Evolutionary conservation across 805 yeast genomes (phyloP).

Genomic region (Candida succiphila): DNA sequence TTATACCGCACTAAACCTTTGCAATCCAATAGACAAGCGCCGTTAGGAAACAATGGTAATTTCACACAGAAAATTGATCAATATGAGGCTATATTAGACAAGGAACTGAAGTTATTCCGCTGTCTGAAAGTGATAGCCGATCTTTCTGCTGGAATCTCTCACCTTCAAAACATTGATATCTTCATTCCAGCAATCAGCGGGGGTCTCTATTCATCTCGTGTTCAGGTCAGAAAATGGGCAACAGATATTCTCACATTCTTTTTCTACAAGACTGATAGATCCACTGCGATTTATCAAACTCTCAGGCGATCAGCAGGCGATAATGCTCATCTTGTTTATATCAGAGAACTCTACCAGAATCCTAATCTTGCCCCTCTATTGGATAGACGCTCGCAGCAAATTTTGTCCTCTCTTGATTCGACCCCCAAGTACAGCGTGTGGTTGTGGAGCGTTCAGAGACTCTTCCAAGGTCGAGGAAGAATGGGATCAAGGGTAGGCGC

Average conservation of each 20-base stretch:
- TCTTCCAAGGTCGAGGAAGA: conserved; percentile 63
- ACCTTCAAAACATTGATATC: conserved; percentile 42
- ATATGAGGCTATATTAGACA: conserved; percentile 32
- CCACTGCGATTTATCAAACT: conserved; percentile 13
- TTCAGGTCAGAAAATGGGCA: conserved; percentile 75
- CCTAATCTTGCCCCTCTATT: conserved; percentile 9
- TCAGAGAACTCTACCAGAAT: conserved; percentile 14
- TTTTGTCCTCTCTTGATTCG: conserved; percentile 14
- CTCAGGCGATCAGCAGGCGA: conserved; percentile 20
- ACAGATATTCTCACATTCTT: conserved; percentile 69
- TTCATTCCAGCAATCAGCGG: conserved; percentile 66
- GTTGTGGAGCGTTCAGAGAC: conserved; percentile 20
- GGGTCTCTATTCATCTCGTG: conserved; percentile 67
- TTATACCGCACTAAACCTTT: conserved; percentile 24
- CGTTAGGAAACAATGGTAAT: neutral
- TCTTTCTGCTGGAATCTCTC: conserved; percentile 58
- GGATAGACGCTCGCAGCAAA: conserved; percentile 17
- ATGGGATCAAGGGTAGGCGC: conserved; percentile 92
- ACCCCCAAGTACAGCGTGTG: conserved; percentile 23
- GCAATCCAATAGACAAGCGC: conserved; percentile 1
- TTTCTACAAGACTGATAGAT: conserved; percentile 14
- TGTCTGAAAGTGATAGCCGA: conserved; percentile 78
- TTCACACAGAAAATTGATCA: conserved; percentile 23
- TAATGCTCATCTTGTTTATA: conserved; percentile 22
- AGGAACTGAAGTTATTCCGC: conserved; percentile 68